These are phyloP conservation scores for Solanum chilense DNA, from an alignment of 257 asterid genomes.

Conservation along the genomic window DNA sequence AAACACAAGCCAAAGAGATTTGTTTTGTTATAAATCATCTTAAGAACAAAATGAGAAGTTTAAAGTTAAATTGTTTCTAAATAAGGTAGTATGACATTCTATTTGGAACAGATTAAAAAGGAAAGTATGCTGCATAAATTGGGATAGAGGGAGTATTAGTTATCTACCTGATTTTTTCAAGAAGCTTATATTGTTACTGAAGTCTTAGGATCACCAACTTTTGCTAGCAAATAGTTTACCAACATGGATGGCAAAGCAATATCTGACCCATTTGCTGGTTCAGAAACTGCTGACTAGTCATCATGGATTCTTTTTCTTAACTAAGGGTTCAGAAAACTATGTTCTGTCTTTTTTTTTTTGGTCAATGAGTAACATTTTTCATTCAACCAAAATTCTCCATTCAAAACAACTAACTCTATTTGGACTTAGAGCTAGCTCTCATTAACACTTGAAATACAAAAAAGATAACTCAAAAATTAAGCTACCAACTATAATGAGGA, in stretches of 20 bases:
- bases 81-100: background rate
- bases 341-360: background rate
- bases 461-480: no score
- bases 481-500: no score
- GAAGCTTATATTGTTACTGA: background rate
- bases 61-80: background rate
- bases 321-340: background rate
- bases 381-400: no score
- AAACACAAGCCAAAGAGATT: background rate
- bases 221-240: background rate
- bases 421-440: no score
- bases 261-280: background rate
- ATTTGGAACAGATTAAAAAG: background rate
- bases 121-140: background rate
- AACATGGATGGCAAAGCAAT: background rate
- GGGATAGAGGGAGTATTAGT: background rate
- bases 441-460: no score
- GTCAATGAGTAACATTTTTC: no score
- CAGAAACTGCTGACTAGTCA: background rate
- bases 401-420: no score
- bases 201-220: background rate
- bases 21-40: background rate
- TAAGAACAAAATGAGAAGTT: background rate
- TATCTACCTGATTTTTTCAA: background rate
- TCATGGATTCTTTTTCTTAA: background rate